Conservation (phyloP, 2,329 filamentous ascomycete genomes). For the Hawksworthiomyces lignivorus region DNA sequence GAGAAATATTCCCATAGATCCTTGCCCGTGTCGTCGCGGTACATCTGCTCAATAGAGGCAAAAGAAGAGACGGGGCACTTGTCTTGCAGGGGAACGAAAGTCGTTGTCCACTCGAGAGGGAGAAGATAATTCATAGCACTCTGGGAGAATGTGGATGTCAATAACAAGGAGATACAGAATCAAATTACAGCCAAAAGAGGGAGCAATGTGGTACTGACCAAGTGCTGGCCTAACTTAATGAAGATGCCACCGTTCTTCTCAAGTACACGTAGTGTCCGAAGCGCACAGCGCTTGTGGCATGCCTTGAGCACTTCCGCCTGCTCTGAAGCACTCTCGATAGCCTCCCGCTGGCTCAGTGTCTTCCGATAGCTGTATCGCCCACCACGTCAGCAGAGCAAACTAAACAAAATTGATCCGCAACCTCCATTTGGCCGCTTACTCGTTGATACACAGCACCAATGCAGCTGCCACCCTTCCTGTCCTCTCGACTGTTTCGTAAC, state of each 20-base stretch:
- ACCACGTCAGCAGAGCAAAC: conserved; percentile 3
- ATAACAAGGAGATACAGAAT: neutral
- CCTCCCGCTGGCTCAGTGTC: conserved; percentile 65
- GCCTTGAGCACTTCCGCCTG: conserved; percentile 62
- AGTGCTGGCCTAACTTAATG: conserved; percentile 92
- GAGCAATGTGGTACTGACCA: conserved; percentile 41
- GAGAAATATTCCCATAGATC: conserved; percentile 77
- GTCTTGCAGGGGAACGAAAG: conserved; percentile 93
- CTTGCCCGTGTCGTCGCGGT: conserved; percentile 71
- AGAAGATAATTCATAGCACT: conserved; percentile 94
- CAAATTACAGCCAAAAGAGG: neutral
- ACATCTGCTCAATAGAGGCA: conserved; percentile 81
- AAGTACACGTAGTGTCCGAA: conserved; percentile 75
- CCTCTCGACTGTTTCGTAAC: conserved; percentile 67
- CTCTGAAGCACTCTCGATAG: conserved; percentile 53
- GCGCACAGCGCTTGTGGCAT: conserved; percentile 88
- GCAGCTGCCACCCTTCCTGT: conserved; percentile 70
- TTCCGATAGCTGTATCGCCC: conserved; percentile 70
- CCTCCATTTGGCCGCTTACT: conserved; percentile 44
- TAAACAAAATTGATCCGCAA: neutral
- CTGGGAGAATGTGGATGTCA: conserved; percentile 31
- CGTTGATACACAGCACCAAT: conserved; percentile 76
- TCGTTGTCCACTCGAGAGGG: conserved; percentile 85
- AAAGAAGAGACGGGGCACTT: conserved; percentile 88
- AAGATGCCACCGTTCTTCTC: conserved; percentile 98